Base-by-base conservation (phyloP, 2,329 filamentous ascomycete species). In the Sporothrix brunneoviolacea region DNA sequence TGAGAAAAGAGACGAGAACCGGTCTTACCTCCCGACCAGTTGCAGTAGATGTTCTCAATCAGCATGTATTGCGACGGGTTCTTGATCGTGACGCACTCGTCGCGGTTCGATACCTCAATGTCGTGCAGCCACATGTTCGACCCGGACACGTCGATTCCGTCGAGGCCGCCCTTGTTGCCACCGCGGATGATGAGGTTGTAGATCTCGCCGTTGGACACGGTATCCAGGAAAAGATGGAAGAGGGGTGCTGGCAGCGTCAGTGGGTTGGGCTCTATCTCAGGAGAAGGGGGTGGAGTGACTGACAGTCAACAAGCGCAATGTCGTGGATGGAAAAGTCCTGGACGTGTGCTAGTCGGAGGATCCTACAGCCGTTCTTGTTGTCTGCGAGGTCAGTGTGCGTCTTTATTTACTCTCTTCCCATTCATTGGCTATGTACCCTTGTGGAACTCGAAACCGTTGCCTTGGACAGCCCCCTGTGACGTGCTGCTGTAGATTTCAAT, bases 21-120 rank as follows among this genome's bases (percentile, higher is more conserved):
- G 10, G 13, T 27, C 44, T 18, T 16, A 33, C 55, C 57, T 15
- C 77, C 79, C n/a, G 70, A 75, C 72, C 72, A 77, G 66, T 82
- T 82, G 66, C 79, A 82, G 65, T 79, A 78, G 53, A 82, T 70
- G 55, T 74, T 76, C 58, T 83, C 78, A 33, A 82, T 63, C n/a
- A 80, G 66, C 33, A 82, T 71, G 60, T 80, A 72, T 47, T 70
- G 66, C 3, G 75, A 66, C 1, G 74, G 72, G 40, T 66, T 71
- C 69, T 73, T 57, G 54, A 57, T 43, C 7, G 55, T 57, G 16
- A 57, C 55, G 21, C 55, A 80, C 59, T 82, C 79, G 58, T 82
- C 76, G 62, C 79, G 80, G 70, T 82, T 82, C 21, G 78, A 79
- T 6, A 82, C 77, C 65, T 75, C 74, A 38, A 81, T 68, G 59